Evolutionary conservation across 257 asterid genomes (phyloP), one percentile per base, ranked within the genome.

Genomic region (Jasminum sambac): DNA sequence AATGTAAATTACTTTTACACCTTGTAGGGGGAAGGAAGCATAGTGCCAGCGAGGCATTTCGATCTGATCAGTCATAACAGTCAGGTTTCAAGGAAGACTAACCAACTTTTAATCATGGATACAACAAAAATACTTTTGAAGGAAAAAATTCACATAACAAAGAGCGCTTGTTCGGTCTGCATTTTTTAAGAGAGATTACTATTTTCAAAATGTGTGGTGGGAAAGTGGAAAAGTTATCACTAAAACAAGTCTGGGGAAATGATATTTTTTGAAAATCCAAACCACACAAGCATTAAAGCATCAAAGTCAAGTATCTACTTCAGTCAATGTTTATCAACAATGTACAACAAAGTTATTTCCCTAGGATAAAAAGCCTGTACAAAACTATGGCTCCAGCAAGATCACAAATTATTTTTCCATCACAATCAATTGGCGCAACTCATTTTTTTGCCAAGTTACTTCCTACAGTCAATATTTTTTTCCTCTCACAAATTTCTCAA

Each of bases 1-100:
- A 70, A 52, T 63, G 57, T 70, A 41, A 40, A 59, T 72, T 62
- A 44, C 66, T 26, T 64, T 12, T 65, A 37, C 57, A 19, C 25
- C 23, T 38, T 64, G 59, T 21, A 63, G 5, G 46, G 39, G 61
- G 52, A 75, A 68, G 36, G 11, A 42, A 48, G 23, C 25, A 25
- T 52, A 42, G 39, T 59, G 65, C 34, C 62, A 19, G 14, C 19
- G 5, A 41, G 63, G 41, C 21, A 40, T 43, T 43, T 62, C 43
- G 55, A 30, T 59, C 40, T 61, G 38, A 55, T 59, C 16, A 3
- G 64, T 13, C 24, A 38, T 30, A 61, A 48, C 55, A 73, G 5
- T 55, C 62, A 23, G 16, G 36, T 23, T 50, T 23, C 62, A 23
- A 55, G 36, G 62, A 55, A 10, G 30, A 21, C 36, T 8, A 0